Base-by-base conservation (phyloP, 345 rosid genomes). In the Eucalyptus decipiens region DNA sequence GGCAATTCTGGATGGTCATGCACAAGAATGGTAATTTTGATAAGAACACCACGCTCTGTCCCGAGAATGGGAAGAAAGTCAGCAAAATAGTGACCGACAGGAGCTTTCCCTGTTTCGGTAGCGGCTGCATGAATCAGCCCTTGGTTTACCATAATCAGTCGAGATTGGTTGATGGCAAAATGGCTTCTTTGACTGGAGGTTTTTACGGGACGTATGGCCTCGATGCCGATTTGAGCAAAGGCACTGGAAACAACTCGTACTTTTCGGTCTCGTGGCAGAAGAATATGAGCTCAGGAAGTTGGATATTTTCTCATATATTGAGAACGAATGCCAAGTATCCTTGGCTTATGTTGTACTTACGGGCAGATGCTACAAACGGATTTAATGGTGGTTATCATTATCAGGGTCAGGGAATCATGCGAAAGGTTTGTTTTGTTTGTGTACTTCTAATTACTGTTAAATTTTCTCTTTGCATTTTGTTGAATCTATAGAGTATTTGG, bases 111-210 rank as follows among this genome's bases (percentile, higher is more conserved):
- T 95, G 97, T 89, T 94, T 94, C 52, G 96, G 97, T 34, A 15
- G 88, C 86, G 96, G 96, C 54, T 95, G 97, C 89, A 95, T 95
- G 97, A 95, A 95, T 89, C 96, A 94, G 83, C 96, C 96, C 12
- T 88, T 90, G 48, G 87, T 95, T 34, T 93, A 91, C 87, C 96
- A 95, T 65, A 93, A 95, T 34, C 90, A 90, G 48, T 93, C 95
- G 6, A 91, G 87, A 14, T 40, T 94, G 89, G 86, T 90, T 81
- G 92, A 90, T 56, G 87, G 88, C 8, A 24, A 89, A 67, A 85
- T 19, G 40, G 67, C 88, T 26, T 91, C 92, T 62, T 92, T 95
- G 81, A 89, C 48, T 30, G 97, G 96, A 83, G 92, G 95, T 37
- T 95, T 95, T 86, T 87, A 93, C 85, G 96, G 97, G 50, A 91